A percentile compares a stretch with the other conserved stretches of the same genome.
Evolutionary conservation across 2,329 filamentous ascomycete species (phyloP).

Genomic region (Talaromyces piceae): DNA sequence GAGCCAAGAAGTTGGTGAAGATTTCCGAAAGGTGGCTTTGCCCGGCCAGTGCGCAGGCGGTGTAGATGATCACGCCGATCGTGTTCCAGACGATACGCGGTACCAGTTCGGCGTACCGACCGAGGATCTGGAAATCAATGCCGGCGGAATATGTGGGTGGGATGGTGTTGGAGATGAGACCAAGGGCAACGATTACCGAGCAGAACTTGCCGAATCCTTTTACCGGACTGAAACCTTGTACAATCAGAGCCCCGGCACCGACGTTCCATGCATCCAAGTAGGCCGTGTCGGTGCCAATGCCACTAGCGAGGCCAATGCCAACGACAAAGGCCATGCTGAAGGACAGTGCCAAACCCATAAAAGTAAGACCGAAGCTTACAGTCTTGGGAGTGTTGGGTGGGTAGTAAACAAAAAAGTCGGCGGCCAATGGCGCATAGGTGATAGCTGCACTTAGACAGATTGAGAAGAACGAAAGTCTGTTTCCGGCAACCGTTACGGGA

Average conservation of each 20-base stretch:
- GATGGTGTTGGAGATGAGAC: slow-evolving; percentile 59
- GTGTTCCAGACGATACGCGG: slow-evolving; percentile 61
- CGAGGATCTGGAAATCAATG: slow-evolving; percentile 62
- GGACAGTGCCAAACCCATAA: slow-evolving; percentile 49
- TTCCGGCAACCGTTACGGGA: slow-evolving; percentile 45
- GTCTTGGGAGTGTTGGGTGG: slow-evolving; percentile 45
- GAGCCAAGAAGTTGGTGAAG: slow-evolving; percentile 61
- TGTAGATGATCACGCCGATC: slow-evolving; percentile 54
- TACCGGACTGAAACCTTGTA: slow-evolving; percentile 53
- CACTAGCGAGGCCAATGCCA: slow-evolving; percentile 56
- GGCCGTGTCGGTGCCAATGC: slow-evolving; percentile 43
- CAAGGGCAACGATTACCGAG: slow-evolving; percentile 56
- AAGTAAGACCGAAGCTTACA: slow-evolving; percentile 51
- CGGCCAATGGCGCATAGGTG: slow-evolving; percentile 56
- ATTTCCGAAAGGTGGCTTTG: slow-evolving; percentile 54
- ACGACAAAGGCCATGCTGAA: slow-evolving; percentile 56
- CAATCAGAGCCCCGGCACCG: slow-evolving; percentile 58
- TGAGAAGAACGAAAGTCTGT: slow-evolving; percentile 59
- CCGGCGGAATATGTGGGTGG: slow-evolving; percentile 58
- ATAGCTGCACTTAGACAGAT: slow-evolving; percentile 59
- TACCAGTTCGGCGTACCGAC: slow-evolving; percentile 49
- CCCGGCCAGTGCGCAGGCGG: slow-evolving; percentile 57
- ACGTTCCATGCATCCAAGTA: slow-evolving; percentile 52
- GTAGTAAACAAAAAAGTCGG: slow-evolving; percentile 63
- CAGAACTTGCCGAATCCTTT: slow-evolving; percentile 60